phyloP scores from a whole-genome alignment of 23 red algal genomes.

The Rhodosorus marinus region DNA sequence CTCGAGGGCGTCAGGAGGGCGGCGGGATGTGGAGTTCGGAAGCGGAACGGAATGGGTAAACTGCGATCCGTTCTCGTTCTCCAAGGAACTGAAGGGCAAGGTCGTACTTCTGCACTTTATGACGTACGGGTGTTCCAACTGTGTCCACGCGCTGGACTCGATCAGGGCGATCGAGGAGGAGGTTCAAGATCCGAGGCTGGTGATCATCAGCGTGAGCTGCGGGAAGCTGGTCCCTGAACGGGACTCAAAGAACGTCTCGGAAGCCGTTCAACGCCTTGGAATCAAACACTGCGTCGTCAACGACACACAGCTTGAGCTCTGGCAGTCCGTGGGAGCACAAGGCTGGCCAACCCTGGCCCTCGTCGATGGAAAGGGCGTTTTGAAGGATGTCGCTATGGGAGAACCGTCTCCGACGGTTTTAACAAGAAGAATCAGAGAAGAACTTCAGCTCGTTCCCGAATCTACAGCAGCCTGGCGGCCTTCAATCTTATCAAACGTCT shows the following conservation, averaged over 20 bases:
- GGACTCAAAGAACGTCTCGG: constrained; percentile 28
- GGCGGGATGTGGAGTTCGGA: constrained; percentile 36
- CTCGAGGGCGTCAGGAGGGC: too few species aligned
- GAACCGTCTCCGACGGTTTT: constrained; percentile 26
- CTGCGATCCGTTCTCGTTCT: constrained; percentile 15
- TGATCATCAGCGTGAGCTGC: constrained; percentile 37
- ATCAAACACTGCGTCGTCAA: constrained; percentile 39
- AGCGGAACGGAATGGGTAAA: constrained; percentile 37
- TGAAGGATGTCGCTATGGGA: constrained; percentile 34
- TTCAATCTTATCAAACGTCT: too few species aligned
- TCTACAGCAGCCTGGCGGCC: too few species aligned
- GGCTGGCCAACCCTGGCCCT: constrained; percentile 41
- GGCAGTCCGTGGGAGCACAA: constrained; percentile 22
- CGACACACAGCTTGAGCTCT: constrained; percentile 39
- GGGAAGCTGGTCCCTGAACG: constrained; percentile 39
- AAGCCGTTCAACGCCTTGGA: constrained; percentile 32
- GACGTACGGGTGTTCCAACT: constrained; percentile 55
- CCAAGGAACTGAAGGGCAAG: constrained; percentile 22
- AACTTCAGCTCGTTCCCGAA: too few species aligned
- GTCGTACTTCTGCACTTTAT: constrained; percentile 48
- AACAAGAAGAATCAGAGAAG: too few species aligned
- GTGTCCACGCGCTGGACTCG: constrained; percentile 29
- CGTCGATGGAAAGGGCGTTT: constrained; percentile 17
- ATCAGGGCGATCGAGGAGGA: constrained; percentile 10
- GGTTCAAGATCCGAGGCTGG: constrained; percentile 25